Evolutionary conservation across 805 yeast genomes (phyloP).

Genomic region (Candida arabinofermentans): DNA sequence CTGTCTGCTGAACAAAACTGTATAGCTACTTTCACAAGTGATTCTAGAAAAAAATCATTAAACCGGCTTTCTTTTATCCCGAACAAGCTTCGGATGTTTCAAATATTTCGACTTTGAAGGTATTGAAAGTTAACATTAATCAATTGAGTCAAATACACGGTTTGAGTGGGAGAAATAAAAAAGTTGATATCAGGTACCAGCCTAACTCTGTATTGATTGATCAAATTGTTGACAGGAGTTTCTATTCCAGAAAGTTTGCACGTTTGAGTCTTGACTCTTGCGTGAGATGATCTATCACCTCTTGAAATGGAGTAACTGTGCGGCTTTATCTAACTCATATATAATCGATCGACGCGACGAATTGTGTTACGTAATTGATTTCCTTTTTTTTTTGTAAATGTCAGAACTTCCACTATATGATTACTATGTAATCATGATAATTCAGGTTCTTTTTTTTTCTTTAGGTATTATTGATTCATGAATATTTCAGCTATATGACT

Average conservation of each 20-base stretch:
- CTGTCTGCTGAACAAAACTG: constrained; percentile 42
- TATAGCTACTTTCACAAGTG: constrained; percentile 25
- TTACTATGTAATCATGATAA: no score
- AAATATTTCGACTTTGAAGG: constrained; percentile 36
- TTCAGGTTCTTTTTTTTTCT: no score
- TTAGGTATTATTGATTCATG: no score
- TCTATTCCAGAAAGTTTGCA: constrained; percentile 24
- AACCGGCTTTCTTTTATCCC: constrained; percentile 37
- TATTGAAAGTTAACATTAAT: constrained; percentile 42
- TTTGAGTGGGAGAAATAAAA: constrained; percentile 35
- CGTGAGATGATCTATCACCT: constrained; percentile 21
- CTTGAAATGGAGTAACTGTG: no score
- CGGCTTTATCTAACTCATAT: no score
- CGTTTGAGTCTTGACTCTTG: constrained; percentile 35
- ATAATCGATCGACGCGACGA: no score
- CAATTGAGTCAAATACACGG: constrained; percentile 25
- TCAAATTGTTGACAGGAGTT: constrained; percentile 14
- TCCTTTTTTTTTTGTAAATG: no score
- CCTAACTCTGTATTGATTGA: constrained; percentile 19
- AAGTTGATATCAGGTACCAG: constrained; percentile 40
- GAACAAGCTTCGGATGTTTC: constrained; percentile 37
- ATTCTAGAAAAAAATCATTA: constrained; percentile 24
- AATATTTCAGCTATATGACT: no score
- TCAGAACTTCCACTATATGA: no score
- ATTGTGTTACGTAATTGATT: no score